A percentile compares a stretch with the other conserved stretches of the same genome.
Evolutionary conservation across 805 yeast species (phyloP).

Genomic region (Pichia kluyveri): DNA sequence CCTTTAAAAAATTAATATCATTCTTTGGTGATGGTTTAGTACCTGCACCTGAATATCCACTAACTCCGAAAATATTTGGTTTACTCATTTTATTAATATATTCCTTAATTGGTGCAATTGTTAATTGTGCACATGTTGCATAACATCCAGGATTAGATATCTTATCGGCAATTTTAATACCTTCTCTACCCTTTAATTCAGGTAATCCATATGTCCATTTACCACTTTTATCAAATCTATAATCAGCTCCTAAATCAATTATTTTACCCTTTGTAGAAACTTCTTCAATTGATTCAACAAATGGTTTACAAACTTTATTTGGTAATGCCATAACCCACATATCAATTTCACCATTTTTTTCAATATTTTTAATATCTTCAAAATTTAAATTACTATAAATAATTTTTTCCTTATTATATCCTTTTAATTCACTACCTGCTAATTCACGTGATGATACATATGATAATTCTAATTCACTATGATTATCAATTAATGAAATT

Average conservation of each 20-base stretch:
- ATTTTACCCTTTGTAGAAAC: constrained; percentile 60
- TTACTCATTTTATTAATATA: constrained; percentile 44
- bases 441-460: constrained; percentile 96
- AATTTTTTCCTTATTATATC: constrained; percentile 75
- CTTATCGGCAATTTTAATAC: constrained; percentile 62
- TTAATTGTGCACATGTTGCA: constrained; percentile 96
- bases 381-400: constrained; percentile 78
- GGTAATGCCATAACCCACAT: constrained; percentile 99
- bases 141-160: constrained; percentile 98
- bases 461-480: constrained; percentile 78
- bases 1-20: constrained; percentile 61
- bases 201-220: constrained; percentile 96
- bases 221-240: constrained; percentile 81
- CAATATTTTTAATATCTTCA: constrained; percentile 77
- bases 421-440: constrained; percentile 75
- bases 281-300: constrained; percentile 70
- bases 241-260: constrained; percentile 91
- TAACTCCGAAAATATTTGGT: constrained; percentile 89
- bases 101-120: constrained; percentile 77
- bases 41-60: constrained; percentile 99
- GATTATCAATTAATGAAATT: constrained; percentile 76
- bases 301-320: constrained; percentile 90
- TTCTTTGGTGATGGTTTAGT: constrained; percentile 97
- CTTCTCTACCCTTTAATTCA: constrained; percentile 65
- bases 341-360: constrained; percentile 70